Conservation (phyloP, 148 eudicot genomes). For the Amaranthus cruentus region DNA sequence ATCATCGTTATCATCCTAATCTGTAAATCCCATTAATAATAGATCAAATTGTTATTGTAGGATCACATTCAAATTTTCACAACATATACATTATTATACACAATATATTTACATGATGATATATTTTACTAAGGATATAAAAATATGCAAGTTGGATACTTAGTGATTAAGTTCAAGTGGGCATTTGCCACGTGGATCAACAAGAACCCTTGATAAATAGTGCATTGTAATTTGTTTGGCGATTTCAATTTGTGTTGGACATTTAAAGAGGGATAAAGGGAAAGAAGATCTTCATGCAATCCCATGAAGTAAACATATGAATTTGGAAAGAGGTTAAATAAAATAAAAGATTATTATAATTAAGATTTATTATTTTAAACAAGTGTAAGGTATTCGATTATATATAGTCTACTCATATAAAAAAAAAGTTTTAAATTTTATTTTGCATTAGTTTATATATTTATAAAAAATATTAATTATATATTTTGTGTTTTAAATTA, state of each 20-base stretch:
- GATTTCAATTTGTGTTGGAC: not conserved
- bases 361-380: too few species aligned
- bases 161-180: constrained; percentile 39
- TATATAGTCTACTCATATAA: too few species aligned
- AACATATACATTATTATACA: too few species aligned
- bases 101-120: too few species aligned
- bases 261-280: constrained; percentile 14
- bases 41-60: not conserved
- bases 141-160: constrained; percentile 23
- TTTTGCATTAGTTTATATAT: too few species aligned
- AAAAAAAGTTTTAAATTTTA: too few species aligned
- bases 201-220: constrained; percentile 35
- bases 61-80: too few species aligned
- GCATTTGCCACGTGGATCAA: constrained; percentile 41
- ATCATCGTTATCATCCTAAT: not conserved
- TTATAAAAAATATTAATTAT: too few species aligned
- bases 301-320: constrained; percentile 34
- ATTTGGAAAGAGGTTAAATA: constrained; percentile 20
- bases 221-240: constrained; percentile 32
- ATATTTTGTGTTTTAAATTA: too few species aligned
- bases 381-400: too few species aligned
- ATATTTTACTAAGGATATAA: not conserved
- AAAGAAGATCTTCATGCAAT: constrained; percentile 26
- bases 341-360: not conserved
- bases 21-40: not conserved